These are phyloP conservation scores for Stephania yunnanensis DNA, from an alignment of 164 flowering plant species.

Conservation along the genomic window DNA sequence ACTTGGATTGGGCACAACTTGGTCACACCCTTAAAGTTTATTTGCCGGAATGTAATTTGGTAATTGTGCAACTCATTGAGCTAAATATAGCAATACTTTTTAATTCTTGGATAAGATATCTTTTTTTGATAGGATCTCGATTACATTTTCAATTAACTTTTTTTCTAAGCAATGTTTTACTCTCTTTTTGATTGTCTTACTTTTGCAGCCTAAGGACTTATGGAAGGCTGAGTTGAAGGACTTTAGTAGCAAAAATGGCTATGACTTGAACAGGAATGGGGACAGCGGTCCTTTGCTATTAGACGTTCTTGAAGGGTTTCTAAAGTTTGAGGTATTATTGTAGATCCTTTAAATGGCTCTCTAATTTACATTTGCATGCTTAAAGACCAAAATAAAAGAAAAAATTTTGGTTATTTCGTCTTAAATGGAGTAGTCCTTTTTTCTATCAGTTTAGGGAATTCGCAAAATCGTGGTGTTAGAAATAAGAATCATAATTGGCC, in stretches of 20 bases:
- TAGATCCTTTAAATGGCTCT: not conserved
- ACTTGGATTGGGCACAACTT: constrained; percentile 97
- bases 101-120: not conserved
- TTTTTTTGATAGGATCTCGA: no score
- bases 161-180: not conserved
- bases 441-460: not conserved
- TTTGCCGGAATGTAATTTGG: constrained; percentile 96
- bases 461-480: not conserved
- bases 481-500: not conserved
- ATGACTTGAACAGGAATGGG: constrained; percentile 77
- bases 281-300: constrained; percentile 88
- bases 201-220: constrained; percentile 84
- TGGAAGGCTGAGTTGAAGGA: constrained; percentile 96
- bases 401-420: not conserved
- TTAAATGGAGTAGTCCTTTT: not conserved
- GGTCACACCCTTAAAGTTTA: constrained; percentile 91
- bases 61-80: constrained; percentile 26
- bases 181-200: constrained; percentile 3
- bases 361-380: not conserved
- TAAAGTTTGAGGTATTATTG: constrained; percentile 82
- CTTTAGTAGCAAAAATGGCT: constrained; percentile 76
- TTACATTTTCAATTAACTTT: not conserved
- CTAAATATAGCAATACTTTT: not conserved
- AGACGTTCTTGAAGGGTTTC: constrained; percentile 95
- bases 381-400: not conserved